Evolutionary conservation across 345 rosid genomes (phyloP), one percentile per base, ranked within the genome.

Genomic region (Eucalyptus coolabah): DNA sequence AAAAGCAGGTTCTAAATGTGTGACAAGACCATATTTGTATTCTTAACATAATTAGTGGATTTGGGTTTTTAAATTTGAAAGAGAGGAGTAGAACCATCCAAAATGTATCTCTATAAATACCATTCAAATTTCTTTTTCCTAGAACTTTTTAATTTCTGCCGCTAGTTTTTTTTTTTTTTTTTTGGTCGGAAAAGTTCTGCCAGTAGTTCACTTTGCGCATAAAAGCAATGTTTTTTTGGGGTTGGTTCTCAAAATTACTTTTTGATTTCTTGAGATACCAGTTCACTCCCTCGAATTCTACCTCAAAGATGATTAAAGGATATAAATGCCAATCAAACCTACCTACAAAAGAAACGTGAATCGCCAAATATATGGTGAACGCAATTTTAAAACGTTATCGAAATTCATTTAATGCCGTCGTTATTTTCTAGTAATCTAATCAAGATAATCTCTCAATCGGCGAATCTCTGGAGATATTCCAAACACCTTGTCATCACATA

Each of bases 401-500:
- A 7, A 0, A 65, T 7, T 14, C 6, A 65, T 65, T 2, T n/a
- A 15, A 16, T 65, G 77, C 0, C 5, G 1, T 16, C 2, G 0
- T 7, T 4, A 15, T n/a, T n/a, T n/a, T 0, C 3, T n/a, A 1
- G 77, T 65, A 65, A n/a, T 65, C 77, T 65, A n/a, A 0, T n/a
- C 11, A 65, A 65, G 21, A 65, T 15, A 16, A 65, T 14, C 21
- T 63, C 72, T 5, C 34, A 63, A 63, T 30, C 0, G 10, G 34
- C 0, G 0, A 63, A 63, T 63, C 34, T 65, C 21, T 65, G 0
- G 2, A 65, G 37, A n/a, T n/a, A n/a, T n/a, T n/a, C 3, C 11
- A n/a, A 65, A 13, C 17, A 63, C 69, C 34, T 9, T 28, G 2
- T 63, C 9, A 2, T 0, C 0, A 0, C 34, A 30, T n/a, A 14